Conservation (phyloP, 2,329 filamentous ascomycete genomes). For the Colletotrichum phormii region DNA sequence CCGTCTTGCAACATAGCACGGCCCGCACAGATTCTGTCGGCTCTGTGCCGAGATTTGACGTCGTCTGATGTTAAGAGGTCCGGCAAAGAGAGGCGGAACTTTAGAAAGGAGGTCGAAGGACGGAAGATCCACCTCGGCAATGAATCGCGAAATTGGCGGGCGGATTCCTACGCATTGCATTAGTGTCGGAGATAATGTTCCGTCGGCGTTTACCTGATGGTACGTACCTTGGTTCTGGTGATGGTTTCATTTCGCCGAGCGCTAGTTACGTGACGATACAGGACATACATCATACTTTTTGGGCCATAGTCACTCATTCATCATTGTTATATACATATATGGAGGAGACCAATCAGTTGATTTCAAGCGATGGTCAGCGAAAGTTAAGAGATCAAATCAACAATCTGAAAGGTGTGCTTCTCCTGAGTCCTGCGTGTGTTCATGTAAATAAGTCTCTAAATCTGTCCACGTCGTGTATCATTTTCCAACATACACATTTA, state of each 20-base stretch:
- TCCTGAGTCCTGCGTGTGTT: not conserved
- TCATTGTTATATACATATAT: not conserved
- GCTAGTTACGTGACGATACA: not conserved
- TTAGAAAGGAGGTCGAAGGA: constrained; percentile 5
- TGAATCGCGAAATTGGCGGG: not conserved
- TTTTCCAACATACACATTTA: no score
- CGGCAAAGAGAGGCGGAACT: not conserved
- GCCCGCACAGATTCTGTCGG: constrained; percentile 23
- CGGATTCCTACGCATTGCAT: not conserved
- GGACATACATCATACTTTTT: no score
- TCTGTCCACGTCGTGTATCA: not conserved
- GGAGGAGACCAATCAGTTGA: no score
- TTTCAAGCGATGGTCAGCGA: not conserved
- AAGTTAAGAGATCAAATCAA: not conserved
- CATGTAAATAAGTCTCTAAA: not conserved
- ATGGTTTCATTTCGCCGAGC: not conserved
- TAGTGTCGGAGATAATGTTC: constrained; percentile 9
- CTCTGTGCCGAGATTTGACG: constrained; percentile 3
- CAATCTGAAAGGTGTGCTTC: not conserved
- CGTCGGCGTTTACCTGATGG: constrained; percentile 10
- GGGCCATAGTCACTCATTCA: no score
- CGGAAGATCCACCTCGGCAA: constrained; percentile 8
- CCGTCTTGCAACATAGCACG: constrained; percentile 23
- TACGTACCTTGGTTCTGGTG: not conserved
- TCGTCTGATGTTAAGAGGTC: constrained; percentile 18